Base-by-base conservation (phyloP, 352 stramenopile genomes). In the Pythium volutum region DNA sequence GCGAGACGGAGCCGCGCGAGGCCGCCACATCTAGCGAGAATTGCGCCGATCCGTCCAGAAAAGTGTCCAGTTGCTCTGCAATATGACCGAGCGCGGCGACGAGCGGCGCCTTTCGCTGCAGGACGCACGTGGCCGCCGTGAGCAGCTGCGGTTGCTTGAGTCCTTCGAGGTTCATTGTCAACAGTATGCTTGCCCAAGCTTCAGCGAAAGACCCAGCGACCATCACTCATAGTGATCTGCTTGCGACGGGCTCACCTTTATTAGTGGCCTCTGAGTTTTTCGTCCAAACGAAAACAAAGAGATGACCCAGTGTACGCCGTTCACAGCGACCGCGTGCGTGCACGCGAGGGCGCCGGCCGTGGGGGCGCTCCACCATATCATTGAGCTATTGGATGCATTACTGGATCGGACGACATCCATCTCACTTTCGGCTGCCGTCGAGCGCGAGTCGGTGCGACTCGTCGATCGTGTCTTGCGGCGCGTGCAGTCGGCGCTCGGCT, bases 1-100 rank as follows among this genome's bases (percentile, higher is more conserved):
- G 55, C 6, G 29, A 16, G 4, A 42, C 18, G 1, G 51, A 54
- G 36, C 63, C 63, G 9, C 26, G 41, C 8, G 36, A 20, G 1
- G 56, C 56, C 6, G 63, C 63, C 5, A 34, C 23, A 18, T 54
- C 33, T 7, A 60, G 55, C 16, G 55, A 57, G 16, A 59, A 56
- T 20, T 31, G 45, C 23, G 62, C 63, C 1, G 63, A 70, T 16
- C 14, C 34, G 33, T 70, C 63, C 16, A 70, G 36, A 10, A 53
- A 62, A n/a, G 49, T 36, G 22, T 52, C 55, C 1, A 66, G 23
- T 2, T 61, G 52, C 45, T 54, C 18, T 0, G 47, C 14, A 12
- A 61, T 49, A 20, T 67, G 59, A 4, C 68, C 52, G 12, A 67
- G 49, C 22, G 53, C 62, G 2, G 31, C 60, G 0, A 56, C 38